These are phyloP conservation scores for Lodderomyces jiufengensis DNA, from an alignment of 1,139 yeast species.

Conservation along the genomic window DNA sequence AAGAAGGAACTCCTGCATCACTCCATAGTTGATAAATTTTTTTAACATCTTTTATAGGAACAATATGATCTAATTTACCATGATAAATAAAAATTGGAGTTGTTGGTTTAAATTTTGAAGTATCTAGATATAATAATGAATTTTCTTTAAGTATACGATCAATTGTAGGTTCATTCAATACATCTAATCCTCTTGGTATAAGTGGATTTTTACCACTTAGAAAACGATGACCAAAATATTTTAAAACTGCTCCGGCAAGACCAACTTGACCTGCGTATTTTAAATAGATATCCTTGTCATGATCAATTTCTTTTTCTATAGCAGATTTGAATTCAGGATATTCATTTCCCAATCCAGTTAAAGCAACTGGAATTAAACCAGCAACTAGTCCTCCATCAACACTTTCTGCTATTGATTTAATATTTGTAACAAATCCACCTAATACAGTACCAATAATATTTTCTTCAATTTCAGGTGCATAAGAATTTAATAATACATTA, in stretches of 20 bases:
- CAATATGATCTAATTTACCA: slow-evolving; percentile 26
- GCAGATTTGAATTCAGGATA: slow-evolving; percentile 18
- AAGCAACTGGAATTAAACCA: slow-evolving; percentile 25
- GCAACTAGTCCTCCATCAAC: slow-evolving; percentile 24
- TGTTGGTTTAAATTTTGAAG: slow-evolving; percentile 19
- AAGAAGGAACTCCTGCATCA: slow-evolving; percentile 24
- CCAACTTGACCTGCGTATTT: slow-evolving; percentile 7
- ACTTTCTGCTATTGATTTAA: slow-evolving; percentile 20
- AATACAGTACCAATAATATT: slow-evolving; percentile 28
- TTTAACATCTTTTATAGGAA: slow-evolving; percentile 23
- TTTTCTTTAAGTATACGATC: slow-evolving; percentile 17
- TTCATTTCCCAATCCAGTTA: slow-evolving; percentile 24
- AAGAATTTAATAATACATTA: slow-evolving; percentile 25
- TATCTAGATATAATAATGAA: slow-evolving; percentile 16
- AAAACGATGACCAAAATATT: slow-evolving; percentile 13
- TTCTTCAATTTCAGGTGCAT: slow-evolving; percentile 28
- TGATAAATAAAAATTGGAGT: slow-evolving; percentile 34
- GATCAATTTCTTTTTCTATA: not conserved
- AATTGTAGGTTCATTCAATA: slow-evolving; percentile 16
- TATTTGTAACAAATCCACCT: slow-evolving; percentile 31
- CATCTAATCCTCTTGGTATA: slow-evolving; percentile 15
- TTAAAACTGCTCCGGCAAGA: slow-evolving; percentile 12
- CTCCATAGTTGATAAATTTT: slow-evolving; percentile 30
- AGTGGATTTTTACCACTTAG: slow-evolving; percentile 17
- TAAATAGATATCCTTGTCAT: too few relatives aligned